These are phyloP conservation scores for Penicillium desertorum DNA, from an alignment of 495 filamentous ascomycete species.

Conservation along the genomic window DNA sequence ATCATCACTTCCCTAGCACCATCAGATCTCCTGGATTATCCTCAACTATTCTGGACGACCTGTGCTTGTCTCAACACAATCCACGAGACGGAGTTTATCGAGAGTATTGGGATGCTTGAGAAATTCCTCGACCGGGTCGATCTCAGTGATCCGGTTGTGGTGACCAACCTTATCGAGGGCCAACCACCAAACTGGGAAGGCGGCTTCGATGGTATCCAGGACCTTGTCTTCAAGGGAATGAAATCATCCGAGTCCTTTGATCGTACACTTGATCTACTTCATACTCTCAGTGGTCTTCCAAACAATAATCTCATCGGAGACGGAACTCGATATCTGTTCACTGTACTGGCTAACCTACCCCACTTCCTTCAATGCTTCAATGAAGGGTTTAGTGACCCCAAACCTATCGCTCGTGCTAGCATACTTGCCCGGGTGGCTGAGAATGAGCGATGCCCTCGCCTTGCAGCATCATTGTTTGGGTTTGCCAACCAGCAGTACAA, in stretches of 20 bases:
- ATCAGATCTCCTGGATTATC: conserved; percentile 77
- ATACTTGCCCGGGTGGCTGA: conserved; percentile 71
- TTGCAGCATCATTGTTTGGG: conserved; percentile 57
- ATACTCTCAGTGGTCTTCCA: conserved; percentile 75
- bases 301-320: conserved; percentile 80
- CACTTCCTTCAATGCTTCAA: conserved; percentile 82
- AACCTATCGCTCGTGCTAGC: conserved; percentile 61
- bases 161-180: conserved; percentile 68
- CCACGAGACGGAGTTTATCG: conserved; percentile 90
- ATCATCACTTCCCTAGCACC: conserved; percentile 82
- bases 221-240: conserved; percentile 84
- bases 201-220: conserved; percentile 80
- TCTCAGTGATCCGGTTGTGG: conserved; percentile 66
- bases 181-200: conserved; percentile 89
- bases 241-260: conserved; percentile 81
- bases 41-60: conserved; percentile 95
- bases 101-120: conserved; percentile 88
- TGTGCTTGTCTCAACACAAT: conserved; percentile 95
- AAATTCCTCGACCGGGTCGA: conserved; percentile 81
- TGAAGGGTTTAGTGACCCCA: conserved; percentile 51
- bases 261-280: conserved; percentile 71
- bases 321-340: conserved; percentile 76
- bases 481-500: conserved; percentile 70
- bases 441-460: conserved; percentile 51
- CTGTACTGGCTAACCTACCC: conserved; percentile 85